These are phyloP conservation scores for Aristolochia californica DNA, from an alignment of 164 flowering plant species.

Conservation along the genomic window DNA sequence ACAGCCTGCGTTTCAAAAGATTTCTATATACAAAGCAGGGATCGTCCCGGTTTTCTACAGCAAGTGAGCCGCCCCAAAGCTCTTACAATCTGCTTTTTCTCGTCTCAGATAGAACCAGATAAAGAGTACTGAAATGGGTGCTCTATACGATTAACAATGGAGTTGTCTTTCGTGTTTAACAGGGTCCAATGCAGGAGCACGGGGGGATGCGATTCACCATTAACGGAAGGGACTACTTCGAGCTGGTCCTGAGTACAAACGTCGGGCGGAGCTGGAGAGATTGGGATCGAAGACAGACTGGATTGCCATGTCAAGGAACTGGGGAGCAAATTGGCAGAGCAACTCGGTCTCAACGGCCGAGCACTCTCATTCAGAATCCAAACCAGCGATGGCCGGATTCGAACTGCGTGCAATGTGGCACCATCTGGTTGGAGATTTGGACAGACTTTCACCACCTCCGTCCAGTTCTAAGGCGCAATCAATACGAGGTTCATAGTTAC, in stretches of 20 bases:
- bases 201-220: constrained; percentile 51
- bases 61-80: too few species aligned
- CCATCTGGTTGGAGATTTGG: constrained; percentile 39
- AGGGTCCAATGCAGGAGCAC: constrained; percentile 41
- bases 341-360: constrained; percentile 30
- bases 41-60: constrained; percentile 41
- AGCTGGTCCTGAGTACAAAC: constrained; percentile 38
- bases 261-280: constrained; percentile 43
- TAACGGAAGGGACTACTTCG: constrained; percentile 39
- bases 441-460: constrained; percentile 23
- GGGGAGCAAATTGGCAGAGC: constrained; percentile 66
- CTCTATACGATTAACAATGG: too few species aligned
- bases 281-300: constrained; percentile 30
- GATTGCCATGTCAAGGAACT: constrained; percentile 42
- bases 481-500: neutral
- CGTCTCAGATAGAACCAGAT: too few species aligned
- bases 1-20: constrained; percentile 60
- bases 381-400: constrained; percentile 24
- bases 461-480: constrained; percentile 19
- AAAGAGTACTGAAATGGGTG: too few species aligned
- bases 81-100: too few species aligned
- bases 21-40: constrained; percentile 51
- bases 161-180: constrained; percentile 11
- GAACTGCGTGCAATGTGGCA: constrained; percentile 18
- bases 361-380: constrained; percentile 39